phyloP scores from a whole-genome alignment of 164 flowering plant genomes.

The Aristolochia fimbriata region DNA sequence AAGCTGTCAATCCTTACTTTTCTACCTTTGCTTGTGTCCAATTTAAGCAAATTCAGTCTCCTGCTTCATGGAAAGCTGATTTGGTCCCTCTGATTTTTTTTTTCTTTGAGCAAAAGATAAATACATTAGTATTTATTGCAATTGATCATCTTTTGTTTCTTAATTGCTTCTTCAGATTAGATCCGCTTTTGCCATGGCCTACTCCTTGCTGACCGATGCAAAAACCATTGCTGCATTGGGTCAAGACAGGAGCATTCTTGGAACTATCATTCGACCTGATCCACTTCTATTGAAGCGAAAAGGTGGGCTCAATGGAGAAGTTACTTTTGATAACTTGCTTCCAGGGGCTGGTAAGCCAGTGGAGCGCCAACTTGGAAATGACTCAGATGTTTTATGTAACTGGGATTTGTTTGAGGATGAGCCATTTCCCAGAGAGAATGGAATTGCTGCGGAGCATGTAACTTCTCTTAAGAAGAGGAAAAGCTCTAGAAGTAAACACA shows the following conservation, averaged over 20 bases:
- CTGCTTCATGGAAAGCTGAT: neutral
- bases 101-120: neutral
- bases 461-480: conserved; percentile 40
- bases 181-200: conserved; percentile 88
- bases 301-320: conserved; percentile 64
- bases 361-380: conserved; percentile 16
- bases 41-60: neutral
- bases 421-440: conserved; percentile 49
- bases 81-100: too few species aligned
- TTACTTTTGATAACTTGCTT: conserved; percentile 53
- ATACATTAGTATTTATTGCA: neutral
- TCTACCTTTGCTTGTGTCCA: neutral
- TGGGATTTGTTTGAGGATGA: conserved; percentile 71
- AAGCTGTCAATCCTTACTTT: neutral
- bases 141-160: neutral
- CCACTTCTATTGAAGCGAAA: conserved; percentile 62
- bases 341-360: conserved; percentile 75
- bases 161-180: conserved; percentile 36
- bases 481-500: conserved; percentile 21
- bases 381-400: conserved; percentile 51
- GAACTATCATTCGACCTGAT: conserved; percentile 88
- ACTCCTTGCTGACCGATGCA: conserved; percentile 51
- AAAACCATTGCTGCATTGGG: conserved; percentile 56
- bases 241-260: conserved; percentile 74
- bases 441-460: conserved; percentile 10